Conservation (phyloP, 768 basidiomycete species). For the Lentinus tigrinus region DNA sequence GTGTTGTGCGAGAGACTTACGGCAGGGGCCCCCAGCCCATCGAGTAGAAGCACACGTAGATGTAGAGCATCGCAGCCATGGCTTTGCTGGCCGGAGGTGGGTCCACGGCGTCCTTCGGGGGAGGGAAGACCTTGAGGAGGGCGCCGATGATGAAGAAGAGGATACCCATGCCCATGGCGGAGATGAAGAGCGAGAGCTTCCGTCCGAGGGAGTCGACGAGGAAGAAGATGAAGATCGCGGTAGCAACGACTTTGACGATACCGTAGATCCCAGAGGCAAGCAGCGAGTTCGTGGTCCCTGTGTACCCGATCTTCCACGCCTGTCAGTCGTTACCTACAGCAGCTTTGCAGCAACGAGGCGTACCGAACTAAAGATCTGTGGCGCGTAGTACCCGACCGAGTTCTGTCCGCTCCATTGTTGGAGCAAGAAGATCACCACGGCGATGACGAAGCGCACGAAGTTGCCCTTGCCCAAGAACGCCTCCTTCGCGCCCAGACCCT, state of each 20-base stretch:
- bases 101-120: slow-evolving; percentile 33
- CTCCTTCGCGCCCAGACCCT: slow-evolving; percentile 58
- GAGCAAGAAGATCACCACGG: slow-evolving; percentile 73
- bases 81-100: slow-evolving; percentile 57
- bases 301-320: slow-evolving; percentile 65
- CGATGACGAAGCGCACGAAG: slow-evolving; percentile 78
- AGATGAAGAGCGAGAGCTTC: slow-evolving; percentile 67
- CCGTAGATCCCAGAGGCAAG: slow-evolving; percentile 76
- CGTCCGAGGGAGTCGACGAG: slow-evolving; percentile 70
- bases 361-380: slow-evolving; percentile 70
- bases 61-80: slow-evolving; percentile 86
- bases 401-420: slow-evolving; percentile 89
- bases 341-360: too few species aligned
- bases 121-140: slow-evolving; percentile 77
- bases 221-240: slow-evolving; percentile 64
- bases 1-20: slow-evolving; percentile 35
- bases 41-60: slow-evolving; percentile 86
- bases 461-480: slow-evolving; percentile 87
- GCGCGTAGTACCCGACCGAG: slow-evolving; percentile 73
- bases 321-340: too few species aligned
- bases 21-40: slow-evolving; percentile 83
- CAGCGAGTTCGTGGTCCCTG: slow-evolving; percentile 54
- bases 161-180: slow-evolving; percentile 75
- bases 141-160: slow-evolving; percentile 85
- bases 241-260: slow-evolving; percentile 67